phyloP scores from a whole-genome alignment of 768 basidiomycete genomes.

The Mycena latifolia region DNA sequence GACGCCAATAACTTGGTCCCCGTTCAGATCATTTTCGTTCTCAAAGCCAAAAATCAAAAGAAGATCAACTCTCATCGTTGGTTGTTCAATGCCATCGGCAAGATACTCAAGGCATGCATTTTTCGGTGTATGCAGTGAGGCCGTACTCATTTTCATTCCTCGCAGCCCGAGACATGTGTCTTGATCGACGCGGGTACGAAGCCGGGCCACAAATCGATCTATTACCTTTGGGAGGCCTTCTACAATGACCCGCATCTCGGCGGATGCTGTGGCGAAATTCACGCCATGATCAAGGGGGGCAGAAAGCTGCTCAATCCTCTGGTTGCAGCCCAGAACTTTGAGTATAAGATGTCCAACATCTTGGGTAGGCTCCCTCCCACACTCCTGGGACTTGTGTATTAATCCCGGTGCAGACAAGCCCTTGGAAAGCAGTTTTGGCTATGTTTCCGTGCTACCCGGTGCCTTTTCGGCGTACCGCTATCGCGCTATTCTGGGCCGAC shows the following conservation, averaged over 20 bases:
- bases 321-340: constrained; percentile 96
- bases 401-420: constrained; percentile 80
- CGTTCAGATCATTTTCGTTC: constrained; percentile 90
- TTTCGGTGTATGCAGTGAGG: constrained; percentile 22
- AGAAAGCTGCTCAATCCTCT: constrained; percentile 92
- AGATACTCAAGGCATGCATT: constrained; percentile 72
- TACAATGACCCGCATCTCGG: constrained; percentile 84
- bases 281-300: constrained; percentile 96
- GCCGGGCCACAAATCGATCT: constrained; percentile 96
- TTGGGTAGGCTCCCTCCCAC: constrained; percentile 46
- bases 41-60: constrained; percentile 96
- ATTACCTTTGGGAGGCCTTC: constrained; percentile 94
- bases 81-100: constrained; percentile 95
- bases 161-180: constrained; percentile 92
- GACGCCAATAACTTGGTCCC: constrained; percentile 95
- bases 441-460: constrained; percentile 94
- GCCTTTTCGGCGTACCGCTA: constrained; percentile 98
- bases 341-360: constrained; percentile 99
- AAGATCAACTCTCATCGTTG: constrained; percentile 97
- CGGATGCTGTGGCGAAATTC: constrained; percentile 95
- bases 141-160: not conserved
- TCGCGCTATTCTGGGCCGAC: constrained; percentile 91
- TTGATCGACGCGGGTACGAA: constrained; percentile 97
- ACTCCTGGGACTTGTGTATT: not conserved
- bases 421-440: constrained; percentile 95